Percentiles rank a stretch among this genome's conserved stretches.
Conservation (phyloP, 129 eudicot genomes). For the Flaveria linearis region DNA sequence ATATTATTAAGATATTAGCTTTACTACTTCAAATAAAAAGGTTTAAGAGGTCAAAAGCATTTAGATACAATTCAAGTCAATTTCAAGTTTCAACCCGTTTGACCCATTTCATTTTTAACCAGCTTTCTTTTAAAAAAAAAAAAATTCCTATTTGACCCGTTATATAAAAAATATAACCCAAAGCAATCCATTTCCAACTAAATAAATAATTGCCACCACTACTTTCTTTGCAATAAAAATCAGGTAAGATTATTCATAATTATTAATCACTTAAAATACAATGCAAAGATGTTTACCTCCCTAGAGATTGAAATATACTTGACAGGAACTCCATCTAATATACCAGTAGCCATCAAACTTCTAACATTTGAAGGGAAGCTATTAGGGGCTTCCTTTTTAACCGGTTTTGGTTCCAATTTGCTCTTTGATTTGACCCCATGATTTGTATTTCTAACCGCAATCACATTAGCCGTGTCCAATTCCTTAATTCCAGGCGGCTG, state of each 20-base stretch:
- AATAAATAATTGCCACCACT: not conserved
- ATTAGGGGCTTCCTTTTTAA: constrained; percentile 77
- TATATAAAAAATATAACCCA: not conserved
- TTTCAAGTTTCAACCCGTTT: constrained; percentile 1
- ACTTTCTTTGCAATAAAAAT: not conserved
- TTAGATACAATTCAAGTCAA: not conserved
- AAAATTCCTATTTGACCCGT: not conserved
- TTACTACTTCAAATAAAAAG: not conserved
- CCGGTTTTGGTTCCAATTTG: constrained; percentile 56
- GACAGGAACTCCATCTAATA: constrained; percentile 84
- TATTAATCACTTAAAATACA: not conserved
- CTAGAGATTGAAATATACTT: constrained; percentile 66
- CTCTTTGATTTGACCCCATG: constrained; percentile 48
- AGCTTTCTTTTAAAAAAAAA: not conserved
- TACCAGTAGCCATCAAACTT: constrained; percentile 81
- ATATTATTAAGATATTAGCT: not conserved
- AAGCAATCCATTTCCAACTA: not conserved
- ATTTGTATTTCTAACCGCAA: constrained; percentile 35
- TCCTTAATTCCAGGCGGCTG: constrained; percentile 46
- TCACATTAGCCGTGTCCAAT: constrained; percentile 43
- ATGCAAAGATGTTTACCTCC: constrained; percentile 48
- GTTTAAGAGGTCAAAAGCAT: not conserved
- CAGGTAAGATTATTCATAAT: not conserved
- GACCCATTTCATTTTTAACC: constrained; percentile 5
- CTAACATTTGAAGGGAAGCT: constrained; percentile 91